phyloP scores from a whole-genome alignment of 2,329 filamentous ascomycete species.

The Chalaropsis ovoidea region DNA sequence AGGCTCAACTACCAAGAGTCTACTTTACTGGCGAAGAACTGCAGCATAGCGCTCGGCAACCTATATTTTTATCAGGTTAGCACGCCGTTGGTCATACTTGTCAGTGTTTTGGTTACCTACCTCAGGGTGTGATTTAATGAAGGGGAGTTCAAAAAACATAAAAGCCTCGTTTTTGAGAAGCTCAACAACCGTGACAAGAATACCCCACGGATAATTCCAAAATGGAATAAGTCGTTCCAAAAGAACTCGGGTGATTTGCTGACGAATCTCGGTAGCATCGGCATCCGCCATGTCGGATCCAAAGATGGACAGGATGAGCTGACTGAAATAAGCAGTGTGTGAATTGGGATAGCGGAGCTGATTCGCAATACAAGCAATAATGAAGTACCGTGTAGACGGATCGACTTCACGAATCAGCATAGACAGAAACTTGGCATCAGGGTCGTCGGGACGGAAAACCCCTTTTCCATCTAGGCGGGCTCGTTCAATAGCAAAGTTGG shows the following conservation, averaged over 20 bases:
- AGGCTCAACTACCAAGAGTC: background rate
- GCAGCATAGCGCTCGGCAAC: constrained; percentile 32
- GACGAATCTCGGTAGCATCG: constrained; percentile 71
- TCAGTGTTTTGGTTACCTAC: constrained; percentile 39
- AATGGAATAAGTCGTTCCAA: constrained; percentile 80
- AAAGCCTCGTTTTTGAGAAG: constrained; percentile 80
- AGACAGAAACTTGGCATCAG: constrained; percentile 61
- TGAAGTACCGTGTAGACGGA: constrained; percentile 71
- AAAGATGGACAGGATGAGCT: constrained; percentile 75
- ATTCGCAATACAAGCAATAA: constrained; percentile 77
- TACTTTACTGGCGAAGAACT: constrained; percentile 27
- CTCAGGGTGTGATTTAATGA: constrained; percentile 82
- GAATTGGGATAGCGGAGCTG: constrained; percentile 84
- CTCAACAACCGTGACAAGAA: constrained; percentile 80
- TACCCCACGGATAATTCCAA: constrained; percentile 90
- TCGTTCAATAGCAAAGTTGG: constrained; percentile 56
- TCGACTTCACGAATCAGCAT: constrained; percentile 65
- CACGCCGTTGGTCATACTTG: background rate
- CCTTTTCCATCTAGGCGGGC: constrained; percentile 49
- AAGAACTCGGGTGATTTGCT: constrained; percentile 81
- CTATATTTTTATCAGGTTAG: constrained; percentile 25
- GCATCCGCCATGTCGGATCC: constrained; percentile 61
- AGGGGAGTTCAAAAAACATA: constrained; percentile 84
- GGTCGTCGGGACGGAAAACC: constrained; percentile 37
- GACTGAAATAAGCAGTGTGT: constrained; percentile 87